Percentiles rank a stretch among this genome's conserved stretches.
phyloP scores from a whole-genome alignment of 139 green algal species.

The Gonium pectorale region DNA sequence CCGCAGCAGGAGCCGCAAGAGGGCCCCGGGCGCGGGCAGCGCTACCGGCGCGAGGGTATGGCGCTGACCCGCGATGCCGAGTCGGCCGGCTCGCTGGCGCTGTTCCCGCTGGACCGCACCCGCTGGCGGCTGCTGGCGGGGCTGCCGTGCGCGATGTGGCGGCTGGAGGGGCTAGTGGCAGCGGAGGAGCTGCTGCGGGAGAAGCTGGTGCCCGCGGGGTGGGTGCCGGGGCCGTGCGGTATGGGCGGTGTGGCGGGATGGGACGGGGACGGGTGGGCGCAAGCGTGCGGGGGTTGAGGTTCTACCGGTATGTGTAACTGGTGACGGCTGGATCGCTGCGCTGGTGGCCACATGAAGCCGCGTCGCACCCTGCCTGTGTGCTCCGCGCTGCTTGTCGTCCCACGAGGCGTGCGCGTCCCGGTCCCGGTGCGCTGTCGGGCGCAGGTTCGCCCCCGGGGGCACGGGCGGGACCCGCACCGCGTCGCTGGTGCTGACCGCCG shows the following conservation, averaged over 20 bases:
- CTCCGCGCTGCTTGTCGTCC: background rate
- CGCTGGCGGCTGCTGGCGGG: slow-evolving; percentile 20
- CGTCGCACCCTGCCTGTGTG: background rate
- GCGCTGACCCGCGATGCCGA: no score
- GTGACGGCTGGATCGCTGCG: background rate
- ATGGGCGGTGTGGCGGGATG: background rate
- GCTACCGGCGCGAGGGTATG: no score
- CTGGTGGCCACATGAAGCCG: background rate
- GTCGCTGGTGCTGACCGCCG: background rate
- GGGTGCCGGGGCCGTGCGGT: background rate
- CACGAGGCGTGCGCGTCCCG: background rate
- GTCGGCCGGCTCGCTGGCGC: background rate
- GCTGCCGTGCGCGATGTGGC: background rate
- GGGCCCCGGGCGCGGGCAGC: no score
- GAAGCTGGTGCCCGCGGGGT: slow-evolving; percentile 1
- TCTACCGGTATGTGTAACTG: background rate
- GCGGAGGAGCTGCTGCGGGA: background rate
- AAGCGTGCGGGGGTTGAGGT: background rate
- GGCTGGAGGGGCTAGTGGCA: slow-evolving; percentile 21
- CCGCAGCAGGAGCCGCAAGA: no score
- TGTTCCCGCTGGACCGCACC: background rate
- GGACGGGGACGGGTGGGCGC: background rate
- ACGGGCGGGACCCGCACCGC: background rate
- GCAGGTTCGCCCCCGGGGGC: background rate
- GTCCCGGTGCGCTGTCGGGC: background rate